Percentiles rank a stretch among this genome's conserved stretches.
Evolutionary conservation across 805 yeast genomes (phyloP).

Genomic region (Suhomyces prunicola): DNA sequence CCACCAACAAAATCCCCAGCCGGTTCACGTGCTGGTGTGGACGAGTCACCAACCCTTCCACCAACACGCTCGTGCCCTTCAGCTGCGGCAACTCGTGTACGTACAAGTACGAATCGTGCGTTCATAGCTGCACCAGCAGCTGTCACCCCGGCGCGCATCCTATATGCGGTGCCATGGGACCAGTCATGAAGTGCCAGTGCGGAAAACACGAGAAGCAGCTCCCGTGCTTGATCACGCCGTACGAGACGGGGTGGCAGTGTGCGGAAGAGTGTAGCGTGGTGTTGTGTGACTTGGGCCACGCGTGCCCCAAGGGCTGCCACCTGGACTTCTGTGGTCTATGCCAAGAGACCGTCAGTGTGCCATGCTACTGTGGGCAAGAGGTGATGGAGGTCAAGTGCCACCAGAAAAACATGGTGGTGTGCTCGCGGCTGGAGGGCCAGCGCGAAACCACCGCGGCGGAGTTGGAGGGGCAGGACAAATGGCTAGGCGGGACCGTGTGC

Average conservation of each 20-base stretch:
- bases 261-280: slow-evolving; percentile 54
- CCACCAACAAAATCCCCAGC: slow-evolving; percentile 47
- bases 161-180: slow-evolving; percentile 75
- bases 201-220: slow-evolving; percentile 64
- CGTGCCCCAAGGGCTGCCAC: slow-evolving; percentile 65
- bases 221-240: slow-evolving; percentile 73
- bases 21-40: slow-evolving; percentile 88
- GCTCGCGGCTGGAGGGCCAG: slow-evolving; percentile 8
- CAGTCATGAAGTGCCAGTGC: slow-evolving; percentile 66
- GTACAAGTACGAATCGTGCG: slow-evolving; percentile 51
- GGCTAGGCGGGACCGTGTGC: slow-evolving; percentile 37
- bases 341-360: slow-evolving; percentile 41
- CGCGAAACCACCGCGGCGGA: not conserved
- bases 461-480: slow-evolving; percentile 7
- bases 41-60: slow-evolving; percentile 60
- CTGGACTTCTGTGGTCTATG: slow-evolving; percentile 82
- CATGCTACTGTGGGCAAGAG: slow-evolving; percentile 76
- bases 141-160: slow-evolving; percentile 94
- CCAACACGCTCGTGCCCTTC: slow-evolving; percentile 64
- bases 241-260: slow-evolving; percentile 67
- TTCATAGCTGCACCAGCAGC: slow-evolving; percentile 68
- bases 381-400: slow-evolving; percentile 42
- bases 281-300: slow-evolving; percentile 66
- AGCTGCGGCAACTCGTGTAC: slow-evolving; percentile 87
- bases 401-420: slow-evolving; percentile 37